Percentiles rank a stretch among this genome's conserved stretches.
These are phyloP conservation scores for Syzygium oleosum DNA, from an alignment of 345 rosid genomes.

Conservation along the genomic window DNA sequence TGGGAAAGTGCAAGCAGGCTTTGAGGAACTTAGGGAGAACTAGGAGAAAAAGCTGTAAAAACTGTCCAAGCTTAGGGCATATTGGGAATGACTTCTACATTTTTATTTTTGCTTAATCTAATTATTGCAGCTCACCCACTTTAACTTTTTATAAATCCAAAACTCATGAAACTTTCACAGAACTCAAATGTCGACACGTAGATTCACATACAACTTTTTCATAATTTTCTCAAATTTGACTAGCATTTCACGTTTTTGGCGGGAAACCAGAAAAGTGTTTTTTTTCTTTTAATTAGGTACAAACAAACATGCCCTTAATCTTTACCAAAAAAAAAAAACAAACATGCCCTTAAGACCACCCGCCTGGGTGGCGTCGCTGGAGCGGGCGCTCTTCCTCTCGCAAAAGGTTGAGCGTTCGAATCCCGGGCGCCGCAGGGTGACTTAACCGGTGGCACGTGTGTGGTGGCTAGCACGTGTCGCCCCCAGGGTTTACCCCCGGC, in stretches of 20 bases:
- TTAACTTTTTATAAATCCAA: background rate
- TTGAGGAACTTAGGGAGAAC: background rate
- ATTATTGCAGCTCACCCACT: background rate
- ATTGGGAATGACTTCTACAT: background rate
- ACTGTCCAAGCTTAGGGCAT: background rate
- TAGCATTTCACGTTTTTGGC: background rate
- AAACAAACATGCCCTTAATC: background rate
- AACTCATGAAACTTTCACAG: background rate
- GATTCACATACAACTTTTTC: background rate
- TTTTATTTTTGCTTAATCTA: background rate
- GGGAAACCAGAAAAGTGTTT: background rate
- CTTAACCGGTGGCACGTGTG: too few species aligned
- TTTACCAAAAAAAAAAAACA: too few species aligned
- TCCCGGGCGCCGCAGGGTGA: too few species aligned
- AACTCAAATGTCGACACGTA: background rate
- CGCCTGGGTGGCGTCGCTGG: too few species aligned
- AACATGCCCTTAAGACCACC: too few species aligned
- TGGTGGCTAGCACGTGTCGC: too few species aligned
- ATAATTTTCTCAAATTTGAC: fast-evolving
- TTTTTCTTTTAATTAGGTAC: background rate
- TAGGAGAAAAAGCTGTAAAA: background rate
- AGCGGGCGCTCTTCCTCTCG: too few species aligned
- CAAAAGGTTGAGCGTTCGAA: too few species aligned
- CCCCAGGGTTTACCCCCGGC: too few species aligned
- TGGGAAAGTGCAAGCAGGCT: background rate